Evolutionary conservation across 192 early-diverging fungal species (phyloP), one percentile per base, ranked within the genome.

Genomic region (Oehlia diaphana): DNA sequence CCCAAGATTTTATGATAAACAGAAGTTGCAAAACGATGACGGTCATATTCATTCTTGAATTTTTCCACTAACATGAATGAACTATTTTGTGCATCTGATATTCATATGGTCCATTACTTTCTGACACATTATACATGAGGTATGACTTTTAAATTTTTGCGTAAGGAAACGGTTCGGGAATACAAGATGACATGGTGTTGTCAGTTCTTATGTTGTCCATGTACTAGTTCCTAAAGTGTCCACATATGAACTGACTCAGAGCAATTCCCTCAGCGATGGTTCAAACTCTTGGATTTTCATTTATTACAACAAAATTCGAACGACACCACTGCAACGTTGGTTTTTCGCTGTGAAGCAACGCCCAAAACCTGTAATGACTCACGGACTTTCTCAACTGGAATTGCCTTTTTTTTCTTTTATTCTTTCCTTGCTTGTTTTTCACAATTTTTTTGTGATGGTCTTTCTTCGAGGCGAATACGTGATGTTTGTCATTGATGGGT

Each of bases 31-130:
- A 72, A 7, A 72, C 19, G 70, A 47, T n/a, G 14, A 44, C 35
- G 35, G 1, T 72, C 70, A 44, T 0, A 72, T 72, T 23, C 39
- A 72, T 72, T 47, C 39, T 72, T 72, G 70, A 72, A 47, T 12
- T 72, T 72, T 47, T 72, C 70, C 16, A 72, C 42, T 72, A 44
- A 12, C 70, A 72, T 72, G 70, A 47, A 9, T 21, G 70, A 72
- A 72, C 39, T 72, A 33, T 72, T 72, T 9, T 0, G 16, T 39
- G 14, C 35, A 33, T 44, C 0, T 39, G 31, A 44, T 39, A 44
- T 72, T 72, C 70, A 72, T 47, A 5, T 44, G 12, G 16, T n/a
- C 70, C n/a, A 44, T 44, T 72, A 72, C 2, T 16, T 72, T 72
- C 42, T 72, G 70, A 0, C 39, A 72, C 16, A 0, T 16, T 72